phyloP scores from a whole-genome alignment of 2,329 filamentous ascomycete species.

The Microsporum canis region DNA sequence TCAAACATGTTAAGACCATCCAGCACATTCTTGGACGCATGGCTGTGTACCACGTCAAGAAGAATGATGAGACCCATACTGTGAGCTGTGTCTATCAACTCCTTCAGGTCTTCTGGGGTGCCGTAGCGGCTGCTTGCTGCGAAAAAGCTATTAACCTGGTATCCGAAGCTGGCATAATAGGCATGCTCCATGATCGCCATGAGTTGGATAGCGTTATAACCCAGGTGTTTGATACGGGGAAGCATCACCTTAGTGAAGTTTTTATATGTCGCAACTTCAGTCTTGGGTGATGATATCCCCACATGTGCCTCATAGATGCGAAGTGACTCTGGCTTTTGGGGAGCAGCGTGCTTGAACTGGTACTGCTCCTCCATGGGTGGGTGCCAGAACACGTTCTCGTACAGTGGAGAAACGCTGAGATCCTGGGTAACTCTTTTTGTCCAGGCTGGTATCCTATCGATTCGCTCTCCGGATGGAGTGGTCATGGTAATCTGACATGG shows the following conservation, averaged over 20 bases:
- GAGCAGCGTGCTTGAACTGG: conserved; percentile 69
- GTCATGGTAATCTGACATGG: conserved; percentile 65
- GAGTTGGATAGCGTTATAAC: conserved; percentile 95
- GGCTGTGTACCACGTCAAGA: conserved; percentile 92
- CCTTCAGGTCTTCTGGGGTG: conserved; percentile 85
- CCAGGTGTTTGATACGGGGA: conserved; percentile 75
- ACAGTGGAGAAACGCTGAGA: conserved; percentile 73
- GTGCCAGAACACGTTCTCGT: conserved; percentile 96
- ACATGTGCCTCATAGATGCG: conserved; percentile 98
- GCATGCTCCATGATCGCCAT: conserved; percentile 99
- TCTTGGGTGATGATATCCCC: conserved; percentile 86
- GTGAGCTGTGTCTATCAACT: conserved; percentile 91
- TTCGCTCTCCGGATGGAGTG: conserved; percentile 63
- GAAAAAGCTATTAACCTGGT: conserved; percentile 98
- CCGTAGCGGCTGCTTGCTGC: conserved; percentile 94
- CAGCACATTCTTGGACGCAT: conserved; percentile 93
- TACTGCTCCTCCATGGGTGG: conserved; percentile 67
- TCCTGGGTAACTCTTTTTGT: conserved; percentile 97
- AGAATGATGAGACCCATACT: conserved; percentile 81
- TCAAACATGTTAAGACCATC: conserved; percentile 96
- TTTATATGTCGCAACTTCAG: conserved; percentile 84
- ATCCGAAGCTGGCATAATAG: conserved; percentile 98
- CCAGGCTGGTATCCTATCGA: conserved; percentile 88
- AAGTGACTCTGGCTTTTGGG: conserved; percentile 72
- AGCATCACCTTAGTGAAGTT: conserved; percentile 92